Base-by-base conservation (phyloP, 257 asterid genomes). In the Leptodermis oblonga region DNA sequence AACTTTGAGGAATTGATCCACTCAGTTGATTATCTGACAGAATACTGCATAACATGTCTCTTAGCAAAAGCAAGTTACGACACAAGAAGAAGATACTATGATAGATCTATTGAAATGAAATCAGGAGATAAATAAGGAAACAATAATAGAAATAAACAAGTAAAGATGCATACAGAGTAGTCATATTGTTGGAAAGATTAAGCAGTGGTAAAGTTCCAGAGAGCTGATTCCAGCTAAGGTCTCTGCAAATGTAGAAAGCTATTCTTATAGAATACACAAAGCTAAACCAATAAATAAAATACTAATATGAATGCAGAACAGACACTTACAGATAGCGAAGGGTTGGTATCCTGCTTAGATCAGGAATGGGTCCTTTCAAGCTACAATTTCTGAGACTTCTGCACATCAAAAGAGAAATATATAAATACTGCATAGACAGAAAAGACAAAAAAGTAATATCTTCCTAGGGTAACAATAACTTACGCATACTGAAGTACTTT, bases 361-460 rank as follows among this genome's bases (percentile, higher is more conserved):
- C 85, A 30, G 83, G 85, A 46, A 83, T 37, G 39, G 65, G 46
- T 77, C 87, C 87, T 70, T 46, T 65, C 71, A 83, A 71, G 73
- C 74, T 80, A 73, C 85, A 83, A 71, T 83, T 83, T 73, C 87
- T 83, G 55, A 80, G 73, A 75, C 87, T 83, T 76, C 87, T 83
- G 83, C 71, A 74, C 42, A 68, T 67, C 78, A 72, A 62, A 65
- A 65, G 28, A 52, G 70, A 53, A 43, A 36, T n/a, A 13, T 45
- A 11, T 34, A 7, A 60, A n/a, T 18, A 60, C 45, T 60, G 7
- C 28, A n/a, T n/a, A n/a, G n/a, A n/a, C n/a, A n/a, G n/a, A n/a
- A n/a, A n/a, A n/a, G n/a, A n/a, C n/a, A n/a, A n/a, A n/a, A n/a
- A n/a, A n/a, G n/a, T n/a, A n/a, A n/a, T n/a, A n/a, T 56, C 39